Evolutionary conservation across 257 asterid genomes (phyloP).

Genomic region (Solanum habrochaites): DNA sequence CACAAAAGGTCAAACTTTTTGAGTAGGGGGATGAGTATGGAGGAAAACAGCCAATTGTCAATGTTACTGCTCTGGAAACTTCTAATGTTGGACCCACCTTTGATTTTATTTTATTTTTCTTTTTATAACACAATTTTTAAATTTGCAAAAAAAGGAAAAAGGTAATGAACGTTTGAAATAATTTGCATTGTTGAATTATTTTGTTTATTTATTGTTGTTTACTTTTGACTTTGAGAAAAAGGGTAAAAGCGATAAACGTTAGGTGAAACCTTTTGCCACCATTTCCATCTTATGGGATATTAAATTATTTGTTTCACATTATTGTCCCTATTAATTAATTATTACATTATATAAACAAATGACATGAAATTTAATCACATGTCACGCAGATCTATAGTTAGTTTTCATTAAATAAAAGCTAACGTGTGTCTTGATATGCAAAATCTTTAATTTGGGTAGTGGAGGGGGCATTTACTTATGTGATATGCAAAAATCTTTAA

Average conservation of each 20-base stretch:
- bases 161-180: neutral
- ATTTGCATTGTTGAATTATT: neutral
- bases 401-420: too few species aligned
- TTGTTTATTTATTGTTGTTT: neutral
- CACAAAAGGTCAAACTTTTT: neutral
- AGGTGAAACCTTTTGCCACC: neutral
- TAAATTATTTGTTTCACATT: neutral
- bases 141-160: neutral
- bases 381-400: constrained; percentile 19
- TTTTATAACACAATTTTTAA: too few species aligned
- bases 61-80: neutral
- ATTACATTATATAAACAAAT: constrained; percentile 23
- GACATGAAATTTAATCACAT: constrained; percentile 11
- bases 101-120: neutral
- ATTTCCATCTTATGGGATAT: neutral
- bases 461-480: too few species aligned
- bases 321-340: neutral
- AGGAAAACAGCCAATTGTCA: neutral
- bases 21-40: neutral
- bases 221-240: neutral
- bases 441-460: fast-evolving
- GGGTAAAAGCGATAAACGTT: neutral
- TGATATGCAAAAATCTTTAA: neutral
- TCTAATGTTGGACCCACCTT: neutral
- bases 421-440: neutral